phyloP scores from a whole-genome alignment of 257 asterid species.

The Salvia miltiorrhiza region DNA sequence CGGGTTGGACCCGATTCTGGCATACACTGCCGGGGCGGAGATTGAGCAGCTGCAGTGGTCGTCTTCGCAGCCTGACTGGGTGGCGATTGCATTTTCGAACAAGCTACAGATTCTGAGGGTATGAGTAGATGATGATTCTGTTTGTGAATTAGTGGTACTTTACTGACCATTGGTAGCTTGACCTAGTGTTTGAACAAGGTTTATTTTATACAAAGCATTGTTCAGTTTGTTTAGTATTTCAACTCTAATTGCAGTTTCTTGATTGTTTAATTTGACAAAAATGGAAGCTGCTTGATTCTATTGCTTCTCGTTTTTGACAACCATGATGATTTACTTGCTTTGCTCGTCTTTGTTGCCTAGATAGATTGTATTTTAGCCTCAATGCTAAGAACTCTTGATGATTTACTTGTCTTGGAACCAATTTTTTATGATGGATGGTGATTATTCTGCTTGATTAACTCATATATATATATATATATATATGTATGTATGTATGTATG shows the following conservation, averaged over 20 bases:
- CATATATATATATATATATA: no score
- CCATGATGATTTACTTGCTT: slow-evolving; percentile 5
- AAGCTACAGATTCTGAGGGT: slow-evolving; percentile 99
- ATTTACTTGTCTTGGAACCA: neutral
- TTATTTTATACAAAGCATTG: slow-evolving; percentile 17
- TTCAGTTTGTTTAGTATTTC: slow-evolving; percentile 25
- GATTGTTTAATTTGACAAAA: slow-evolving; percentile 24
- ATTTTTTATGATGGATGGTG: neutral
- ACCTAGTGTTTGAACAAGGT: slow-evolving; percentile 27
- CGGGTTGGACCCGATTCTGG: slow-evolving; percentile 90
- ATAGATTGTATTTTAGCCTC: neutral
- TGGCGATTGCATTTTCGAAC: slow-evolving; percentile 89
- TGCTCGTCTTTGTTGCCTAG: slow-evolving; percentile 15
- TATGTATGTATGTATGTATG: no score
- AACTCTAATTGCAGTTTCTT: slow-evolving; percentile 26
- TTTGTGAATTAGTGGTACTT: slow-evolving; percentile 31
- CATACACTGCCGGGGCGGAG: slow-evolving; percentile 95
- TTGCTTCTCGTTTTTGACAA: slow-evolving; percentile 12
- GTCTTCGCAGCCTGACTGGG: slow-evolving; percentile 97
- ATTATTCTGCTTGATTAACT: neutral
- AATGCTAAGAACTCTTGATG: slow-evolving; percentile 5
- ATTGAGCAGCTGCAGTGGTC: slow-evolving; percentile 99
- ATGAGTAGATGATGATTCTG: slow-evolving; percentile 43
- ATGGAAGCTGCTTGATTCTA: slow-evolving; percentile 15
- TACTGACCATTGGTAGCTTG: slow-evolving; percentile 29